Evolutionary conservation across 805 yeast species (phyloP), one percentile per base, ranked within the genome.

Genomic region (Lipomyces lipofer): DNA sequence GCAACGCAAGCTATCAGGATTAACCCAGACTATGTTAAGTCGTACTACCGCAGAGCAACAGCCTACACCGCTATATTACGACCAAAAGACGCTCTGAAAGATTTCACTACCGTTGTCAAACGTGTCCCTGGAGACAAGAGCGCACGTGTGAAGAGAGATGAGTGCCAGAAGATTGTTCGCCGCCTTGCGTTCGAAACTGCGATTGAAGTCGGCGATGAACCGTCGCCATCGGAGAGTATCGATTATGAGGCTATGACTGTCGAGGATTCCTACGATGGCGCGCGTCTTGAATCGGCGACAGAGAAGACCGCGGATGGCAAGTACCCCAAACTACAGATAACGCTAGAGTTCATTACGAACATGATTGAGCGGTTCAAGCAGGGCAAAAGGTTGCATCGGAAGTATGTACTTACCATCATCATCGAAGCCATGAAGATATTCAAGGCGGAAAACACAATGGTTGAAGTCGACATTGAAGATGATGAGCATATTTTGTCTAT

Each of bases 41-140:
- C 89, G 0, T 86, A 88, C 68, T 94, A 88, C 67, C 79, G 99
- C 62, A 79, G 95, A 61, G 97, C 97, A 0, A 80, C 86, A 10
- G 85, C 97, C 0, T 70, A 83, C 58, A 79, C 83, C 69, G 95
- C 95, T 8, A 77, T 89, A 44, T 70, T 89, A 62, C 80, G 87
- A 59, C 85, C 89, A 67, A 82, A 82, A 65, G 84, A 82, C 54
- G 91, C 97, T 0, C 78, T 81, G 58, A 74, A 67, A 39, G 95
- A 86, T 69, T 82, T 89, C 66, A 82, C 81, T 62, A 63, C 67
- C 6, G 88, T 90, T 12, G 77, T 86, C 49, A 71, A 73, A 43
- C 72, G 74, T 43, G 79, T 83, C 29, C 95, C 96, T 1, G 74
- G 73, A 47, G 97, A 92, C 67, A 73, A 73, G 17, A 78, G 80